A percentile compares a stretch with the other conserved stretches of the same genome.
Evolutionary conservation across 106 monocot species (phyloP).

Genomic region (Dioscorea dumetorum): DNA sequence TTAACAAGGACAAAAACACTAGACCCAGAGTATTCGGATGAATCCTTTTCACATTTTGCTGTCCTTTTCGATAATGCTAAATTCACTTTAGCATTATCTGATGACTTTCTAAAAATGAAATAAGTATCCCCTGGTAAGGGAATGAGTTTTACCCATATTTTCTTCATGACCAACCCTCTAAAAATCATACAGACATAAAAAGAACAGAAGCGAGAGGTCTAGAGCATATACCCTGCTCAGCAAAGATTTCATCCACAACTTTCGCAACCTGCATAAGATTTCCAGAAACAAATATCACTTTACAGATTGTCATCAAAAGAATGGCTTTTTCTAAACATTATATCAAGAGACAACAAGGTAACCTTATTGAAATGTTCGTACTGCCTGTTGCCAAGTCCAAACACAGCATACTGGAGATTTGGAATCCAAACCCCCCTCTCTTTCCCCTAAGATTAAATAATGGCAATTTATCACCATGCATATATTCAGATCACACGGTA

Average conservation of each 20-base stretch:
- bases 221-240: slow-evolving; percentile 34
- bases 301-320: not conserved
- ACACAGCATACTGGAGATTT: slow-evolving; percentile 68
- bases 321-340: not conserved
- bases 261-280: slow-evolving; percentile 37
- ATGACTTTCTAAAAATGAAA: not conserved
- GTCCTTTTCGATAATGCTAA: not conserved
- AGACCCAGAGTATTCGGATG: too few relatives aligned
- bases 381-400: slow-evolving; percentile 94
- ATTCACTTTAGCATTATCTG: not conserved
- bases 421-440: slow-evolving; percentile 62
- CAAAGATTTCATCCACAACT: slow-evolving; percentile 50
- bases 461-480: not conserved
- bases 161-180: not conserved
- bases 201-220: not conserved
- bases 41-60: not conserved
- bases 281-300: not conserved
- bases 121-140: too few relatives aligned
- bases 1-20: too few relatives aligned
- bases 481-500: not conserved
- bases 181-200: not conserved
- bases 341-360: slow-evolving; percentile 1
- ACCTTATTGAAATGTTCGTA: slow-evolving; percentile 99
- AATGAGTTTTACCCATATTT: too few relatives aligned
- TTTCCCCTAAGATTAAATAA: slow-evolving; percentile 39